Evolutionary conservation across 441 rosid genomes (phyloP).

Genomic region (Euphorbia schlechtendalii): DNA sequence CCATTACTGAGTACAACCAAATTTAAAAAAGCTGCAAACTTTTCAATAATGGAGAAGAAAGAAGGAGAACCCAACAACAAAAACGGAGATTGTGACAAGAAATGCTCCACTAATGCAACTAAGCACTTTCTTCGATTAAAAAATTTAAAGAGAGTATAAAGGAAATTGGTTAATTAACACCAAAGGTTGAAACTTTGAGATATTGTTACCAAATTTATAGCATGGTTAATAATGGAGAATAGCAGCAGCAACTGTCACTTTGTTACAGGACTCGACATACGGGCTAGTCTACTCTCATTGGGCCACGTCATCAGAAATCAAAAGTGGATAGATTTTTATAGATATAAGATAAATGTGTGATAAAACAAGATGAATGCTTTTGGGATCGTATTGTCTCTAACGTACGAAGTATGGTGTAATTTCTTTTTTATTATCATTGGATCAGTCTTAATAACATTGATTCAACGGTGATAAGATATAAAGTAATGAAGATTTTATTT

Average conservation of each 20-base stretch:
- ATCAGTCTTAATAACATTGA: too few species aligned
- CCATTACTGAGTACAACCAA: constrained; percentile 33
- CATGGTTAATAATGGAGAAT: background rate
- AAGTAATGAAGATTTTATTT: too few species aligned
- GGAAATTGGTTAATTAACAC: background rate
- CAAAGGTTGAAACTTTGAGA: background rate
- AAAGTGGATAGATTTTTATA: constrained; percentile 43
- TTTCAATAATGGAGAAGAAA: background rate
- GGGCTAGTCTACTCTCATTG: constrained; percentile 31
- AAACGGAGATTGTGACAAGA: too few species aligned
- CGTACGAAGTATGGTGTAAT: too few species aligned
- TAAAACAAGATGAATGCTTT: too few species aligned
- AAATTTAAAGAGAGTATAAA: background rate
- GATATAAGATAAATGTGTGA: background rate
- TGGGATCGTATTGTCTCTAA: too few species aligned
- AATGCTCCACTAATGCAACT: background rate
- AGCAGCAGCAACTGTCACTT: background rate
- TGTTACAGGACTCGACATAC: constrained; percentile 4
- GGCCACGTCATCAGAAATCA: constrained; percentile 67
- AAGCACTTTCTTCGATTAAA: background rate
- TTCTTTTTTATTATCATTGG: too few species aligned
- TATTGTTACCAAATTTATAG: background rate
- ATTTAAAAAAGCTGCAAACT: background rate
- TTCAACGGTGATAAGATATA: too few species aligned
- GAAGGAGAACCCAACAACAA: background rate